These are phyloP conservation scores for Penicillium nordicum DNA, from an alignment of 2,329 filamentous ascomycete species.

Conservation along the genomic window DNA sequence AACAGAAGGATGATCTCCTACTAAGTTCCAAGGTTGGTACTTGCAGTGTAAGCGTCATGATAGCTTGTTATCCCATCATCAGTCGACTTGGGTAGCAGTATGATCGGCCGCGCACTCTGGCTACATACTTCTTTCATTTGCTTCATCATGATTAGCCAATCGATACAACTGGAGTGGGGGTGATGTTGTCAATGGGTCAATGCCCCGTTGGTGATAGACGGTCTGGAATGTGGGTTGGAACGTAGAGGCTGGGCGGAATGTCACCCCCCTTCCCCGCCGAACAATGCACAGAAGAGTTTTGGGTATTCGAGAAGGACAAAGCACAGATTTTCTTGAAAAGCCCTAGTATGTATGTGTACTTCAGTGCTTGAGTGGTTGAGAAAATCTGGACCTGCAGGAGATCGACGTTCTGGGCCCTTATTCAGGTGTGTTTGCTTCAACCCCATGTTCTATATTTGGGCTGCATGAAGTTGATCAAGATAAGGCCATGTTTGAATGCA, in stretches of 20 bases:
- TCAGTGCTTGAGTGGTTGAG: not conserved
- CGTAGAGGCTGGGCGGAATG: slow-evolving; percentile 34
- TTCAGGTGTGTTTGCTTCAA: slow-evolving; percentile 8
- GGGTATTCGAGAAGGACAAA: slow-evolving; percentile 26
- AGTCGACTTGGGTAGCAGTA: slow-evolving; percentile 11
- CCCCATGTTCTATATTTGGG: slow-evolving; percentile 23
- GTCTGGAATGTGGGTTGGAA: slow-evolving; percentile 28
- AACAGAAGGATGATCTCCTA: not conserved
- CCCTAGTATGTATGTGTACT: not conserved
- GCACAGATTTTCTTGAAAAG: slow-evolving; percentile 5
- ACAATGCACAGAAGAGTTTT: slow-evolving; percentile 30
- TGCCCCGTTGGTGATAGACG: slow-evolving; percentile 15
- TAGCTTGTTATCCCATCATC: slow-evolving; percentile 17
- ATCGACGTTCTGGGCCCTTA: not conserved
- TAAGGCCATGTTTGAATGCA: slow-evolving; percentile 8
- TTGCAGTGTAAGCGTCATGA: slow-evolving; percentile 38
- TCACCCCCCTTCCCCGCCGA: slow-evolving; percentile 18
- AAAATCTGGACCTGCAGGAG: slow-evolving; percentile 14
- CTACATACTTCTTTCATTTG: not conserved
- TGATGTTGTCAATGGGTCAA: slow-evolving; percentile 12
- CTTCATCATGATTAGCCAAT: slow-evolving; percentile 13
- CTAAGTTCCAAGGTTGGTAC: slow-evolving; percentile 2
- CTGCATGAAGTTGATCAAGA: slow-evolving; percentile 2
- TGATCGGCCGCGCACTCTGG: slow-evolving; percentile 14
- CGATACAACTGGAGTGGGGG: slow-evolving; percentile 12